Percentiles rank a stretch among this genome's conserved stretches.
Evolutionary conservation across 192 early-diverging fungal species (phyloP).

Genomic region (Gamsiella multidivaricata): DNA sequence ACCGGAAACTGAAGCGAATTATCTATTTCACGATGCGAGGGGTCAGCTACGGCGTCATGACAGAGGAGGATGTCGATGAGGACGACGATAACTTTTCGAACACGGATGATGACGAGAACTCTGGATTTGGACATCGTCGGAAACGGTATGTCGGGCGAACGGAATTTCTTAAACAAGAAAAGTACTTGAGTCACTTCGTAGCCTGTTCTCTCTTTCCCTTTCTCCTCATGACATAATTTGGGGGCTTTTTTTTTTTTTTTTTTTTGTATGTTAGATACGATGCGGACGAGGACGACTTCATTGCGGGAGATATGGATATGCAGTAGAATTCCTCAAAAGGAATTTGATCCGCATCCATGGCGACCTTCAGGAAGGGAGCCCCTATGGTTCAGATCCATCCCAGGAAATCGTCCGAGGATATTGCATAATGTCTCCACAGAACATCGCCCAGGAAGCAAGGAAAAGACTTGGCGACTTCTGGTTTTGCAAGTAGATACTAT

Average conservation of each 20-base stretch:
- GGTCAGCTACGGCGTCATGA: conserved; percentile 69
- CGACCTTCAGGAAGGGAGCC: too few relatives aligned
- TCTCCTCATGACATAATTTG: too few relatives aligned
- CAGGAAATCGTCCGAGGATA: too few relatives aligned
- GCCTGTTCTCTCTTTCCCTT: neutral
- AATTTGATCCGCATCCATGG: too few relatives aligned
- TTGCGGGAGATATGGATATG: conserved; percentile 42
- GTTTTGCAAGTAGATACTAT: too few relatives aligned
- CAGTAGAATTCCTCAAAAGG: neutral
- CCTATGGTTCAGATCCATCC: too few relatives aligned
- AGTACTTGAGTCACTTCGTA: too few relatives aligned
- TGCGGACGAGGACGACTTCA: conserved; percentile 22
- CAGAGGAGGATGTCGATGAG: conserved; percentile 23
- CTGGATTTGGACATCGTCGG: conserved; percentile 26
- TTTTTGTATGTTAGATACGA: conserved; percentile 6
- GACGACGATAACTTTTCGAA: conserved; percentile 30
- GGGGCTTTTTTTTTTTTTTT: conserved; percentile 1
- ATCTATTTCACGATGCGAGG: conserved; percentile 93
- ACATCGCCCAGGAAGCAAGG: too few relatives aligned
- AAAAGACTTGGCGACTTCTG: too few relatives aligned
- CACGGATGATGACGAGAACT: conserved; percentile 30
- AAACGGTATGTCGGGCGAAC: conserved; percentile 9
- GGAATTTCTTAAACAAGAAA: neutral
- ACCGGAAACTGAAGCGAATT: conserved; percentile 89
- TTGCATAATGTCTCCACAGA: too few relatives aligned